phyloP scores from a whole-genome alignment of 257 asterid genomes.

The Orobanche coerulescens region DNA sequence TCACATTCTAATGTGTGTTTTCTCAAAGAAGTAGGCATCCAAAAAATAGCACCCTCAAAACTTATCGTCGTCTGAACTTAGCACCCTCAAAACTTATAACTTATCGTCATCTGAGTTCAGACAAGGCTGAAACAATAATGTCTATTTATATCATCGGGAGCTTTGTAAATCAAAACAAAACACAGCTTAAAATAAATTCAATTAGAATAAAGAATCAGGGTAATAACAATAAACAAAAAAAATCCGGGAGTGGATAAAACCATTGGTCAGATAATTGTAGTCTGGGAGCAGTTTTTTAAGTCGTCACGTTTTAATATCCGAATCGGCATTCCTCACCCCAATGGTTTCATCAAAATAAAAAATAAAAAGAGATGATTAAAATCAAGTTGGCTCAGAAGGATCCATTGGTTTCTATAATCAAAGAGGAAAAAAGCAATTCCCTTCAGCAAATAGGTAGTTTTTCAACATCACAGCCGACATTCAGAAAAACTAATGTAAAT shows the following conservation, averaged over 20 bases:
- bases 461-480: constrained; percentile 44
- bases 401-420: constrained; percentile 74
- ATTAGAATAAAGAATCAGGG: neutral
- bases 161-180: neutral
- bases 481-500: neutral
- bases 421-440: constrained; percentile 27
- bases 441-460: constrained; percentile 65
- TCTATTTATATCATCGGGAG: neutral
- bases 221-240: neutral
- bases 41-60: no score
- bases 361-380: neutral
- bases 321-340: constrained; percentile 33
- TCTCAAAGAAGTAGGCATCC: no score
- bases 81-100: neutral
- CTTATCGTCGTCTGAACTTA: no score
- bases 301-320: constrained; percentile 36
- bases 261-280: constrained; percentile 68
- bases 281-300: constrained; percentile 36
- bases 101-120: constrained; percentile 20
- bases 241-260: no score
- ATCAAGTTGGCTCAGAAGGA: constrained; percentile 92
- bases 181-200: no score
- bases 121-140: constrained; percentile 27
- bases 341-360: constrained; percentile 16
- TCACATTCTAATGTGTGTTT: no score